Percentiles rank a stretch among this genome's conserved stretches.
These are phyloP conservation scores for Macrocybe gigantea DNA, from an alignment of 768 basidiomycete genomes.

Conservation along the genomic window DNA sequence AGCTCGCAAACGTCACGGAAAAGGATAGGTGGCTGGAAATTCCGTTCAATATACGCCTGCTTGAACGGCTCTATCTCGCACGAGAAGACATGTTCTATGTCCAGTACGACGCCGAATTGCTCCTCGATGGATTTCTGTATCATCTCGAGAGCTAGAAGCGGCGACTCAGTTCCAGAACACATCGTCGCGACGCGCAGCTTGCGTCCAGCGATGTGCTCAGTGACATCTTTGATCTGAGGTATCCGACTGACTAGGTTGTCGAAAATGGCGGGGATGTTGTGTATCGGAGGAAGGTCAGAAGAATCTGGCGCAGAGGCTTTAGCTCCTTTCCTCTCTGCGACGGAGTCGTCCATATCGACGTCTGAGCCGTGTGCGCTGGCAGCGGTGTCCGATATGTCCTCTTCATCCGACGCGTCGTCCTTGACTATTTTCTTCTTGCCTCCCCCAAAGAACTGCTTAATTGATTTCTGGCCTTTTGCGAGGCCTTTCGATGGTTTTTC, in stretches of 20 bases:
- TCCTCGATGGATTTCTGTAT: slow-evolving; percentile 73
- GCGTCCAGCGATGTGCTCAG: slow-evolving; percentile 63
- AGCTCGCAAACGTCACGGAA: slow-evolving; percentile 95
- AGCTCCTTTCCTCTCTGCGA: slow-evolving; percentile 22
- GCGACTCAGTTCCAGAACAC: slow-evolving; percentile 96
- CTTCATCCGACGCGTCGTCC: slow-evolving; percentile 22
- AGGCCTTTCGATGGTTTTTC: slow-evolving; percentile 30
- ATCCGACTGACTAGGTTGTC: slow-evolving; percentile 63
- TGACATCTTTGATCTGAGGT: slow-evolving; percentile 61
- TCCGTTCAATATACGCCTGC: slow-evolving; percentile 95
- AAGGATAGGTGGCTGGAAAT: slow-evolving; percentile 87
- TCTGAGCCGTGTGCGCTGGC: slow-evolving; percentile 12
- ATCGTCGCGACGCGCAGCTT: slow-evolving; percentile 93
- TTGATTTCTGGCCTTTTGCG: slow-evolving; percentile 43
- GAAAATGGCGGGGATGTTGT: slow-evolving; percentile 68
- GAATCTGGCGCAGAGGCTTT: slow-evolving; percentile 47
- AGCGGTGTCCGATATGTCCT: slow-evolving; percentile 25
- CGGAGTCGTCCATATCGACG: slow-evolving; percentile 26
- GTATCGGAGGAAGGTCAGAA: slow-evolving; percentile 72
- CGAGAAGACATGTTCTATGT: slow-evolving; percentile 90
- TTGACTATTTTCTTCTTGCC: slow-evolving; percentile 22
- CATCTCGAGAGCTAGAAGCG: slow-evolving; percentile 82
- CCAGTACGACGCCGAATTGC: slow-evolving; percentile 57
- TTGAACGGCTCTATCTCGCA: slow-evolving; percentile 98
- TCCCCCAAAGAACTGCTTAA: slow-evolving; percentile 50